phyloP scores from a whole-genome alignment of 1,284 basidiomycete species.

The Sporisorium exsertum region DNA sequence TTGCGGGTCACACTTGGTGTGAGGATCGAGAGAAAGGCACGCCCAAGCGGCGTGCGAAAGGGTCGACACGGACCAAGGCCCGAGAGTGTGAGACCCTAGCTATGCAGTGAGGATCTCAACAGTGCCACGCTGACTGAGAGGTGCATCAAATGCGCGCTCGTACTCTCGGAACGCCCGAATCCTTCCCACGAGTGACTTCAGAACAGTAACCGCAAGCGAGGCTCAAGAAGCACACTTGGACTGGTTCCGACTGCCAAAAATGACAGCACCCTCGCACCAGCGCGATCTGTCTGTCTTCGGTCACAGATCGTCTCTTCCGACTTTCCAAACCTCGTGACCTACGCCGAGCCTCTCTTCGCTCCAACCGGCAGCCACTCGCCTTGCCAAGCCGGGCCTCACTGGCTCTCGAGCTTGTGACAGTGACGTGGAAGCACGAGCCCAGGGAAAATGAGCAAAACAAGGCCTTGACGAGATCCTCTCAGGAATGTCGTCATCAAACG shows the following conservation, averaged over 20 bases:
- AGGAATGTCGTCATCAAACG: conserved; percentile 24
- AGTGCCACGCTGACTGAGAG: conserved; percentile 12
- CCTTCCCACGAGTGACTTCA: conserved; percentile 7
- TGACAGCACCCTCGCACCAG: conserved; percentile 4
- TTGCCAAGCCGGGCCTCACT: background rate
- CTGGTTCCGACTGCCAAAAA: background rate
- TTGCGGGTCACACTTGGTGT: background rate
- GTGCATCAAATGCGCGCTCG: background rate
- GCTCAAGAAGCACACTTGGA: background rate
- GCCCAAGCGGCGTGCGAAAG: background rate
- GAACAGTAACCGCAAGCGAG: conserved; percentile 6
- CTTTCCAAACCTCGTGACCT: background rate
- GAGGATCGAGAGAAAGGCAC: background rate
- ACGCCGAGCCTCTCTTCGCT: no score
- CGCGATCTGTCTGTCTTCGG: no score
- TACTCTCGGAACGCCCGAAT: background rate
- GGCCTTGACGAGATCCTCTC: background rate
- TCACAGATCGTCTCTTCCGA: background rate
- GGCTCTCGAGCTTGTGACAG: background rate
- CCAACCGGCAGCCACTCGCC: no score
- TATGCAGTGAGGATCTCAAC: background rate
- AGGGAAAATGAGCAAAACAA: background rate
- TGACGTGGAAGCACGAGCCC: background rate
- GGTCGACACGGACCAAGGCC: conserved; percentile 2
- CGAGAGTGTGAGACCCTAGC: background rate